Evolutionary conservation across 495 filamentous ascomycete species (phyloP).

Genomic region (Xylona heveae): DNA sequence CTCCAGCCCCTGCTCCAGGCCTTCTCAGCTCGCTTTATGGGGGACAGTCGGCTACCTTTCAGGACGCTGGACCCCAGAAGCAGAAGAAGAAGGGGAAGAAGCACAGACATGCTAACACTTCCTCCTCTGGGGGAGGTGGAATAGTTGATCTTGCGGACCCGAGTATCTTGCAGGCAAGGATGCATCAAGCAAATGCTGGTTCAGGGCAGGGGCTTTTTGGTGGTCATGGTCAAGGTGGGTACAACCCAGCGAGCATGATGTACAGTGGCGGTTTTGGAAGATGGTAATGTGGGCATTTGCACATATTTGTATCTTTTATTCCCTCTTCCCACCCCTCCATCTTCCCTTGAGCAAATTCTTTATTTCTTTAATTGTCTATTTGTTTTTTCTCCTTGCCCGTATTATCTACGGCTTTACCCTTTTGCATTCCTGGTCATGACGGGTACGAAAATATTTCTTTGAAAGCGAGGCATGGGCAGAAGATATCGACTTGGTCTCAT

Average conservation of each 20-base stretch:
- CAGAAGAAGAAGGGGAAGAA: slow-evolving; percentile 99
- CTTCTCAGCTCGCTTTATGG: slow-evolving; percentile 80
- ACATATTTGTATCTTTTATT: slow-evolving; percentile 5
- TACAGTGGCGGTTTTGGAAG: slow-evolving; percentile 57
- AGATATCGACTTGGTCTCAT: too few species aligned
- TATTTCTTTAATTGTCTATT: slow-evolving; percentile 7
- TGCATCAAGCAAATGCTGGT: slow-evolving; percentile 68
- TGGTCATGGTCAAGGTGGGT: slow-evolving; percentile 97
- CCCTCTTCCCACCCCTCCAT: too few species aligned
- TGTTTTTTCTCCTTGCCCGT: neutral
- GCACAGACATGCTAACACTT: slow-evolving; percentile 99
- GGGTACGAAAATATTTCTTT: slow-evolving; percentile 4
- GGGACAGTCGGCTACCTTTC: slow-evolving; percentile 58
- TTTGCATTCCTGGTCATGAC: slow-evolving; percentile 1
- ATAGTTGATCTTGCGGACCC: slow-evolving; percentile 99
- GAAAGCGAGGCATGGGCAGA: slow-evolving; percentile 5
- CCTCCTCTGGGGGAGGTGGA: slow-evolving; percentile 91
- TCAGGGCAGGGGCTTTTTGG: slow-evolving; percentile 73
- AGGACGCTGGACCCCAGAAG: slow-evolving; percentile 72
- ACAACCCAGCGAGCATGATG: slow-evolving; percentile 64
- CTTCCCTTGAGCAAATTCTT: too few species aligned
- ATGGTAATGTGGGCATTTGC: slow-evolving; percentile 32
- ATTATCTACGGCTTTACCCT: too few species aligned
- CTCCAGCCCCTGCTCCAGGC: slow-evolving; percentile 73
- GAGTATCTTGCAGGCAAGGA: slow-evolving; percentile 95